Conservation (phyloP, 495 filamentous ascomycete species). For the Lichenothelia convexa region DNA sequence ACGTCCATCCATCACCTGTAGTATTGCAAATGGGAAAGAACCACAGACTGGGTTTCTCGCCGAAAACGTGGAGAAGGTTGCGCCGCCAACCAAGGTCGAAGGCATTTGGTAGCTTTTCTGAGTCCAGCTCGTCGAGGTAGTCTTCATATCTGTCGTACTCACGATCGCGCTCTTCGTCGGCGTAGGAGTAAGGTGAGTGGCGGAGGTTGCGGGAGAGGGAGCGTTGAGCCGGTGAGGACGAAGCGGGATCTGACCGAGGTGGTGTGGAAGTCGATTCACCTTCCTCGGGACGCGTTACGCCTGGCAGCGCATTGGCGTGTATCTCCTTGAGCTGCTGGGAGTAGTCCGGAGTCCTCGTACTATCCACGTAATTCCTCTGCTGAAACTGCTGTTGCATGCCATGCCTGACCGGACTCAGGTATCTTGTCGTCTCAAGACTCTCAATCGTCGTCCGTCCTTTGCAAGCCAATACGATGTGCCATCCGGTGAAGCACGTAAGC, state of each 20-base stretch:
- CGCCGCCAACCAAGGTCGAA: slow-evolving; percentile 71
- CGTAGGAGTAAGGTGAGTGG: slow-evolving; percentile 43
- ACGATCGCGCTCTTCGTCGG: slow-evolving; percentile 52
- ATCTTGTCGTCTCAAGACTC: slow-evolving; percentile 82
- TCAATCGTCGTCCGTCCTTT: slow-evolving; percentile 85
- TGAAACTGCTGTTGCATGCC: slow-evolving; percentile 36
- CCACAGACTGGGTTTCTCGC: slow-evolving; percentile 52
- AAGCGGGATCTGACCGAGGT: slow-evolving; percentile 9
- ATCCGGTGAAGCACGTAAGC: slow-evolving; percentile 71
- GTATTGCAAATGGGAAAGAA: slow-evolving; percentile 65
- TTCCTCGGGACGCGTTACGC: slow-evolving; percentile 61
- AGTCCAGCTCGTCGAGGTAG: slow-evolving; percentile 78
- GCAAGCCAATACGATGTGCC: slow-evolving; percentile 73
- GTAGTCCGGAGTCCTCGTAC: slow-evolving; percentile 41
- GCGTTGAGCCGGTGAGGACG: slow-evolving; percentile 25
- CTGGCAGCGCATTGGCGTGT: slow-evolving; percentile 67
- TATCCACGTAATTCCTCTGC: slow-evolving; percentile 15
- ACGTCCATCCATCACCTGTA: slow-evolving; percentile 83
- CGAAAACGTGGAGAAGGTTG: slow-evolving; percentile 76
- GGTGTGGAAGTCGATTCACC: slow-evolving; percentile 32
- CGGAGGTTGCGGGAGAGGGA: slow-evolving; percentile 19
- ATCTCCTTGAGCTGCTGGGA: slow-evolving; percentile 61
- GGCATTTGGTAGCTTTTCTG: slow-evolving; percentile 70
- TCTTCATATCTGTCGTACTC: slow-evolving; percentile 60
- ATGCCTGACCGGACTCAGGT: slow-evolving; percentile 60